Percentiles rank a stretch among this genome's conserved stretches.
phyloP scores from a whole-genome alignment of 106 monocot species.

The Ottelia alismoides region DNA sequence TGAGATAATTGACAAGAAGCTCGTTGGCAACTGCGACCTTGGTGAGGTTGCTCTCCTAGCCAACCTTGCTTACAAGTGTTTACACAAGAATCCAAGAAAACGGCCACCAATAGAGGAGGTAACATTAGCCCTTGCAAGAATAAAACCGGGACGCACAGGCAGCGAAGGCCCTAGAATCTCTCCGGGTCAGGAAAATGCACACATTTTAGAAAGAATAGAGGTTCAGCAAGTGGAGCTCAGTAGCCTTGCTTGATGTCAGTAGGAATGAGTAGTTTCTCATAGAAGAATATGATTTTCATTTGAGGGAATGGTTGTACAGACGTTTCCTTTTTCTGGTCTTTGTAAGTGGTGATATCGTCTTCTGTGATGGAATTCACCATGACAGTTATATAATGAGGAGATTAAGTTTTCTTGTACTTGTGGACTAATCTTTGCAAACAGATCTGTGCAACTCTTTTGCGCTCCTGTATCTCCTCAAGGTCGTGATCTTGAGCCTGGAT shows the following conservation, averaged over 20 bases:
- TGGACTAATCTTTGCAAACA: too few relatives aligned
- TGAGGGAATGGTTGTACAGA: too few relatives aligned
- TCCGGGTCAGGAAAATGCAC: constrained; percentile 13
- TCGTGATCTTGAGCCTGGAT: too few relatives aligned
- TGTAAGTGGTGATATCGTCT: too few relatives aligned
- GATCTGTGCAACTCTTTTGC: too few relatives aligned
- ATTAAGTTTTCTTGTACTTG: too few relatives aligned
- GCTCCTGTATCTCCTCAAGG: too few relatives aligned
- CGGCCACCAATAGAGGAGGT: constrained; percentile 71
- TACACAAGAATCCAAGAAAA: constrained; percentile 56
- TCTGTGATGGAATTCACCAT: too few relatives aligned
- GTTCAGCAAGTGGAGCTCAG: constrained; percentile 52
- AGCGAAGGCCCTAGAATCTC: constrained; percentile 20
- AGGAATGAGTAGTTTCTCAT: too few relatives aligned
- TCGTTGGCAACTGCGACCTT: constrained; percentile 29
- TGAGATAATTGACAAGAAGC: constrained; percentile 76
- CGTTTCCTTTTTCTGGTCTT: too few relatives aligned
- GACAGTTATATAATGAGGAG: too few relatives aligned
- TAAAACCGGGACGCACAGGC: constrained; percentile 14
- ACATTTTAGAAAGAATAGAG: constrained; percentile 43
- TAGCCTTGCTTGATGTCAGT: constrained; percentile 37
- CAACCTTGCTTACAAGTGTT: constrained; percentile 52
- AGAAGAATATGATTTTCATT: too few relatives aligned
- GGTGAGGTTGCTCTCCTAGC: constrained; percentile 54
- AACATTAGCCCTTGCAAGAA: constrained; percentile 46